These are phyloP conservation scores for Myxozyma melibiosi DNA, from an alignment of 805 yeast species.

Conservation along the genomic window DNA sequence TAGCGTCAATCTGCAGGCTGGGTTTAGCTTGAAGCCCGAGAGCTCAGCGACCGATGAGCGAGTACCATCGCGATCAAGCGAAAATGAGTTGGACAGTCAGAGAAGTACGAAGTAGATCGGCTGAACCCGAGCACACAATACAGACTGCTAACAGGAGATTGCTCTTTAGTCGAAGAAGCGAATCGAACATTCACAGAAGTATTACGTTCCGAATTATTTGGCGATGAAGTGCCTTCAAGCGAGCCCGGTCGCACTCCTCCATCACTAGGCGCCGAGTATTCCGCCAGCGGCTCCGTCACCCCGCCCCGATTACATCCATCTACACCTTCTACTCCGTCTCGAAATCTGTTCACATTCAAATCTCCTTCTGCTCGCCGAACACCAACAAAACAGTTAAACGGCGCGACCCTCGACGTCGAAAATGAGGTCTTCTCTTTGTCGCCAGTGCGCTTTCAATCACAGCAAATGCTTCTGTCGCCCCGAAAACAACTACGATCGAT, in stretches of 20 bases:
- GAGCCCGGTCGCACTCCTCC: constrained; percentile 38
- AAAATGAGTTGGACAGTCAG: constrained; percentile 64
- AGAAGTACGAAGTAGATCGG: constrained; percentile 39
- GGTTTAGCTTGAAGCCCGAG: constrained; percentile 60
- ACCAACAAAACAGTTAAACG: constrained; percentile 42
- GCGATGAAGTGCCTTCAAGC: constrained; percentile 69
- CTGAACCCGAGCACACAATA: not conserved
- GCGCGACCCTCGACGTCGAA: constrained; percentile 51
- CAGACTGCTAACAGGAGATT: not conserved
- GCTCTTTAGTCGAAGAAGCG: constrained; percentile 66
- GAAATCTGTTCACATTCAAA: constrained; percentile 73
- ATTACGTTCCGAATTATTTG: constrained; percentile 86
- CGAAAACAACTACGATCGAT: constrained; percentile 76
- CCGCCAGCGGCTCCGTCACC: constrained; percentile 19
- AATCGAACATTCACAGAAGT: constrained; percentile 84
- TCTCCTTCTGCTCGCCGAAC: constrained; percentile 58
- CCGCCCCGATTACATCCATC: constrained; percentile 33
- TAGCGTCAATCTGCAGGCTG: constrained; percentile 86
- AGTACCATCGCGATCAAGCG: constrained; percentile 24
- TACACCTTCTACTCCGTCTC: constrained; percentile 43
- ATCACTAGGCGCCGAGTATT: constrained; percentile 17
- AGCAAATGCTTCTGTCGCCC: constrained; percentile 76
- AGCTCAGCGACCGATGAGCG: constrained; percentile 37
- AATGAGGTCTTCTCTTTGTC: constrained; percentile 78
- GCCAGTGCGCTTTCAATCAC: constrained; percentile 88